Percentiles rank a stretch among this genome's conserved stretches.
Evolutionary conservation across 495 filamentous ascomycete genomes (phyloP).

Genomic region (Penicillium crystallinum): DNA sequence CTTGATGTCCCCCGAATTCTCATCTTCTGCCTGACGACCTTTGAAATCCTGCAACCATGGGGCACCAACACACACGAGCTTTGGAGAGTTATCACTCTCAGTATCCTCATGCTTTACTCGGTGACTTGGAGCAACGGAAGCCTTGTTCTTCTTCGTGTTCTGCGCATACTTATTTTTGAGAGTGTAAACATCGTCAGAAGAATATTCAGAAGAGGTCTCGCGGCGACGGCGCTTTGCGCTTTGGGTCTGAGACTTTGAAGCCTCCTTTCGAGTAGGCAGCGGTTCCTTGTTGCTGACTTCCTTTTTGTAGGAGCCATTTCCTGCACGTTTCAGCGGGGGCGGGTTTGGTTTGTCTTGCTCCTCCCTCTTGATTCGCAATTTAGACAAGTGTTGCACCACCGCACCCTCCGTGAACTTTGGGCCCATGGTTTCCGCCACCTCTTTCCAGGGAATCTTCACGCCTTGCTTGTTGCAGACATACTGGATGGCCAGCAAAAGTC

Average conservation of each 20-base stretch:
- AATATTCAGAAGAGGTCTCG: not conserved
- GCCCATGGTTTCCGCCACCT: conserved; percentile 33
- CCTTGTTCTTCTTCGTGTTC: not conserved
- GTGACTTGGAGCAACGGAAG: not conserved
- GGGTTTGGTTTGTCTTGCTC: conserved; percentile 31
- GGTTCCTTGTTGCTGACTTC: not conserved
- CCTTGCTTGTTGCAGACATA: conserved; percentile 31
- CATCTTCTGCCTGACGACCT: not conserved
- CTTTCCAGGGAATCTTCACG: conserved; percentile 39
- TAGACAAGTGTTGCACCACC: conserved; percentile 46
- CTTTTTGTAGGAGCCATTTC: not conserved
- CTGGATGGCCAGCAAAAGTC: conserved; percentile 41
- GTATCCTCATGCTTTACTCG: not conserved
- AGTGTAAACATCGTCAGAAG: not conserved
- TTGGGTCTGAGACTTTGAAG: not conserved
- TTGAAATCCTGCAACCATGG: not conserved
- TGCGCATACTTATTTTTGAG: not conserved
- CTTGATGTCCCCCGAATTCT: not conserved
- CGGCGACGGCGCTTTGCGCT: not conserved
- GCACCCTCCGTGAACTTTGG: conserved; percentile 36
- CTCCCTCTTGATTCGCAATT: conserved; percentile 35
- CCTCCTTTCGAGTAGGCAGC: not conserved
- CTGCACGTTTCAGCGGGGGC: conserved; percentile 27
- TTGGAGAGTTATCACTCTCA: not conserved
- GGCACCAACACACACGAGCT: not conserved